phyloP scores from a whole-genome alignment of 176 grass and related monocot genomes.

The Avena sativa region DNA sequence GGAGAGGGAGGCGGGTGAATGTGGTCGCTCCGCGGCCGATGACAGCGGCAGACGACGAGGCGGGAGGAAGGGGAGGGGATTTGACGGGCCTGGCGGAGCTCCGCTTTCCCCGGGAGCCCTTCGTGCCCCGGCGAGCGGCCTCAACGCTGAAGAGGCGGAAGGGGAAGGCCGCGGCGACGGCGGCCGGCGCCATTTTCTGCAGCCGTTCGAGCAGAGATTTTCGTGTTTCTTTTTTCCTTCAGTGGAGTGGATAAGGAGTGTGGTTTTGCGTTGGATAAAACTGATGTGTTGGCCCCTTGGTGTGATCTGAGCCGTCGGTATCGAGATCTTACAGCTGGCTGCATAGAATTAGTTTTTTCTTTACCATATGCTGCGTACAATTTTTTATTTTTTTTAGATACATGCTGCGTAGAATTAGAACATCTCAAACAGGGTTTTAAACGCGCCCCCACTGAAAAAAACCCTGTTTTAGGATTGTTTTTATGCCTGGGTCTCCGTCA shows the following conservation, averaged over 20 bases:
- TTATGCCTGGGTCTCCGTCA: too few species aligned
- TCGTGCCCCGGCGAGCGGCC: constrained; percentile 52
- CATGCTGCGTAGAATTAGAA: too few species aligned
- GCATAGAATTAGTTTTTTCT: too few species aligned
- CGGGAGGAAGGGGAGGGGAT: constrained; percentile 34
- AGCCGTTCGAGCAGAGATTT: not conserved
- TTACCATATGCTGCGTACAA: too few species aligned
- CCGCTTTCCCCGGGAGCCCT: constrained; percentile 35
- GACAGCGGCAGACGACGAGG: constrained; percentile 1
- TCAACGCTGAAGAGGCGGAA: constrained; percentile 66
- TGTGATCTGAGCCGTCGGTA: not conserved
- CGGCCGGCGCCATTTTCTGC: constrained; percentile 50
- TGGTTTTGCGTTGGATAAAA: not conserved
- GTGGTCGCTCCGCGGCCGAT: constrained; percentile 66
- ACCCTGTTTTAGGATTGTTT: too few species aligned
- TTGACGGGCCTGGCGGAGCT: constrained; percentile 49
- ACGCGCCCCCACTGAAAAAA: too few species aligned
- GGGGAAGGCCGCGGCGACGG: constrained; percentile 56
- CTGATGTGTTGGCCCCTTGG: not conserved
- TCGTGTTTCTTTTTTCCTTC: not conserved
- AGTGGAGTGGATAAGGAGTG: constrained; percentile 46
- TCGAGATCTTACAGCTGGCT: not conserved
- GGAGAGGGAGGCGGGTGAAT: constrained; percentile 75
- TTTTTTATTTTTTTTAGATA: too few species aligned
- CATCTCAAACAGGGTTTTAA: too few species aligned